Evolutionary conservation across 352 stramenopile genomes (phyloP), one percentile per base, ranked within the genome.

Genomic region (Phytophthora meadii): DNA sequence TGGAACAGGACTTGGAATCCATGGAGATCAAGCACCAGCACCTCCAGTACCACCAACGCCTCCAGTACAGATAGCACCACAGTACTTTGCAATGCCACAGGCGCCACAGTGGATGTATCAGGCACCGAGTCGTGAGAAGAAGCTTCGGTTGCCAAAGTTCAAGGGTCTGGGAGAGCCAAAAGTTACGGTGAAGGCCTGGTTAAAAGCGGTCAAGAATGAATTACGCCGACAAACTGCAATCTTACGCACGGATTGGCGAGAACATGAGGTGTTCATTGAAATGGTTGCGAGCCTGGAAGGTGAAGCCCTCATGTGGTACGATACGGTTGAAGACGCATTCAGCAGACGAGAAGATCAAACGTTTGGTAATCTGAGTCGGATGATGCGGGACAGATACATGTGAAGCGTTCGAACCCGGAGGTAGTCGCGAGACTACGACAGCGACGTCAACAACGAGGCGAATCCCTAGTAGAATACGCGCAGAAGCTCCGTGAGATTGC

Each of bases 241-340:
- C 15, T 5, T 55, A 19, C 12, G 28, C 1, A 28, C 17, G 3
- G 28, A 55, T 8, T 55, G 48, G 48, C n/a, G 32, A 2, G 2
- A 55, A 11, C 30, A 55, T 22, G 48, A 34, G 12, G 32, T 44
- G 2, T 55, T 55, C 17, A 55, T 45, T 11, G 48, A 55, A 19
- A 55, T 55, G 48, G 48, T 55, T 1, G 30, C 30, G n/a, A 55
- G 48, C 17, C 42, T 55, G 15, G 48, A 55, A 6, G 48, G 48
- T 11, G 32, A 55, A 15, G 48, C 48, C 4, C 19, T 55, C 30
- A 5, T 55, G 30, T 55, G 48, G 48, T 55, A 30, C 9, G 48
- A 44, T 17, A 55, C 17, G 17, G 48, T 32, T 8, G 48, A 55
- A 11, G 30, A 55, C 17, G 15, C 48, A 17, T 44, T 45, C 17